A percentile compares a stretch with the other conserved stretches of the same genome.
These are phyloP conservation scores for Geopyxis carbonaria DNA, from an alignment of 495 filamentous ascomycete genomes.

Conservation along the genomic window DNA sequence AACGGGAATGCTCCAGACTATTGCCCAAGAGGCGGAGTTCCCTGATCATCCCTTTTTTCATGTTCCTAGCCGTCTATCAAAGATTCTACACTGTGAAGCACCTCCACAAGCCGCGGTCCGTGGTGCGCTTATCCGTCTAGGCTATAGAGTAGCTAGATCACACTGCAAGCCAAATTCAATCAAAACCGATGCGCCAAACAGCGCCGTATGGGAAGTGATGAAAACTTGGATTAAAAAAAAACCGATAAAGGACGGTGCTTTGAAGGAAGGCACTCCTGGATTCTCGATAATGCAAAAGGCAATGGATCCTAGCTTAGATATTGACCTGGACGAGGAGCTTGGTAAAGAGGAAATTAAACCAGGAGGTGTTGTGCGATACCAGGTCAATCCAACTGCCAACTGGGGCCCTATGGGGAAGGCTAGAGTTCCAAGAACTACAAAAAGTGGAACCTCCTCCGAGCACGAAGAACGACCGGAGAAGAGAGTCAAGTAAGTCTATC, in stretches of 20 bases:
- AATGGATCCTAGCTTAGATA: constrained; percentile 33
- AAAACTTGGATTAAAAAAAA: constrained; percentile 48
- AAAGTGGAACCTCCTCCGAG: too few species aligned
- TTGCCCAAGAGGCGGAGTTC: constrained; percentile 49
- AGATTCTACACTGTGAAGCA: constrained; percentile 57
- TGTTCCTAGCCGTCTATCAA: constrained; percentile 50
- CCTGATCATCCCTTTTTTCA: constrained; percentile 60
- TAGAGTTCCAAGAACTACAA: neutral
- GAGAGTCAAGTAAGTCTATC: too few species aligned
- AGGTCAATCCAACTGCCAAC: constrained; percentile 69
- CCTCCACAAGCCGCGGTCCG: constrained; percentile 53
- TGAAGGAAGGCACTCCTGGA: constrained; percentile 52
- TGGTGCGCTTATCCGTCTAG: constrained; percentile 62
- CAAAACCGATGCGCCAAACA: constrained; percentile 81
- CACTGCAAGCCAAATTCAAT: constrained; percentile 79
- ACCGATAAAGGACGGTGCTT: constrained; percentile 42
- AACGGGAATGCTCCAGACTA: constrained; percentile 79
- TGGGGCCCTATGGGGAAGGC: constrained; percentile 86
- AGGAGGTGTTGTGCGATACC: constrained; percentile 62
- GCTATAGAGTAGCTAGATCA: constrained; percentile 64
- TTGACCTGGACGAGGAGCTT: constrained; percentile 69
- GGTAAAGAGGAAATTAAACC: constrained; percentile 44
- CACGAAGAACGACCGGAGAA: too few species aligned
- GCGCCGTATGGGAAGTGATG: constrained; percentile 82
- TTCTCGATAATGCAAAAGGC: constrained; percentile 38